Evolutionary conservation across 345 rosid species (phyloP), one percentile per base, ranked within the genome.

Genomic region (Pistacia atlantica): DNA sequence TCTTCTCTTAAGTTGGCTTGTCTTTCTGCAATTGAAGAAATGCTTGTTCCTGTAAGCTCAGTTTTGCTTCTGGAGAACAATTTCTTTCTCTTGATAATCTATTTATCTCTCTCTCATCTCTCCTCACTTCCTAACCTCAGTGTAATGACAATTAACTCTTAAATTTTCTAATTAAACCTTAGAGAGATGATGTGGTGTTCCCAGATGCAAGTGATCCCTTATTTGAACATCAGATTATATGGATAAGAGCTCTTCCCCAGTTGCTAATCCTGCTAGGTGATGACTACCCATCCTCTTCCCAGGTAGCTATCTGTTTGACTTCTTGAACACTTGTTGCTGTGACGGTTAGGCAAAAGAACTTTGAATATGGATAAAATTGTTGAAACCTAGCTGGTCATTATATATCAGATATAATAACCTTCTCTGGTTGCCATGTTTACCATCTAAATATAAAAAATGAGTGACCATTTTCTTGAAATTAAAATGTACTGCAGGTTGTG

Each of bases 221-320:
- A 72, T 69, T 81, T 67, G 81, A 84, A 67, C 80, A 83, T 85
- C 93, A 87, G 66, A 73, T 83, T 74, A 67, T 77, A 78, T 96
- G 99, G 98, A 87, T 88, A 75, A 88, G 90, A 68, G 90, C 87
- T 82, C 85, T 95, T 69, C 97, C 98, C 10, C 69, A 62, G n/a
- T 78, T 93, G 80, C 84, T 95, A 72, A 83, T 81, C 60, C 79
- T 77, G 82, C 75, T 93, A 38, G 98, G 90, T 72, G 89, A 89
- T 77, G 84, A 81, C 64, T 87, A 85, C 78, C 89, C 87, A n/a
- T 80, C 87, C 37, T 83, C 86, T 37, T 83, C 92, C 38, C 82
- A 89, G 97, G 98, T 93, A 75, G 56, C 69, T 55, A 16, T 56
- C 69, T 67, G 25, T 57, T 72, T 65, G 37, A 72, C 54, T n/a